phyloP scores from a whole-genome alignment of 1,139 yeast species.

The Candida mesenterica region DNA sequence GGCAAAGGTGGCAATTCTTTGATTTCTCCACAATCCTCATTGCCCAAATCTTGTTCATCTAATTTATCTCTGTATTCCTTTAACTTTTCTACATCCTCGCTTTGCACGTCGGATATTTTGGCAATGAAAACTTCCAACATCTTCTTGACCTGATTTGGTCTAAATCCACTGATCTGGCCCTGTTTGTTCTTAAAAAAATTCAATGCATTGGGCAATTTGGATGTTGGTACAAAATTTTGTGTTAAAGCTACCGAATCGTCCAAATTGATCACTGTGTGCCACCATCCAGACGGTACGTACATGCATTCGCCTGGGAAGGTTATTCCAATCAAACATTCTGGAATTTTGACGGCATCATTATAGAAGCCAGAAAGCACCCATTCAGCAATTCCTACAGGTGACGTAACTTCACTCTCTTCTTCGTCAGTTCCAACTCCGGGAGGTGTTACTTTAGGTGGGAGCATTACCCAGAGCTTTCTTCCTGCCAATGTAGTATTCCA shows the following conservation, averaged over 20 bases:
- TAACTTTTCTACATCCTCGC: neutral
- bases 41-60: constrained; percentile 23
- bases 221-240: constrained; percentile 77
- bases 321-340: constrained; percentile 62
- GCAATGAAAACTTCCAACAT: constrained; percentile 31
- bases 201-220: constrained; percentile 57
- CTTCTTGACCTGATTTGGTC: constrained; percentile 47
- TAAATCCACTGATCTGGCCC: constrained; percentile 79
- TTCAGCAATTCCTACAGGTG: constrained; percentile 87
- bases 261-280: constrained; percentile 87
- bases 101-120: neutral
- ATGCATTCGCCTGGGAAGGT: constrained; percentile 82
- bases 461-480: constrained; percentile 82
- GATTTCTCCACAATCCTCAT: constrained; percentile 47
- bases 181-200: constrained; percentile 65
- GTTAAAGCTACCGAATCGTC: constrained; percentile 81
- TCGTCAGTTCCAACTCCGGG: constrained; percentile 83
- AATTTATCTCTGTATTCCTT: constrained; percentile 19
- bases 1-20: constrained; percentile 48
- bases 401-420: constrained; percentile 85
- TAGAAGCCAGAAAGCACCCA: constrained; percentile 85
- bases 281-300: constrained; percentile 94
- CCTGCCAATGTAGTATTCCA: constrained; percentile 84
- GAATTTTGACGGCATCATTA: constrained; percentile 51
- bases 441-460: constrained; percentile 73